Evolutionary conservation across 257 asterid species (phyloP).

Genomic region (Solanum pennellii): DNA sequence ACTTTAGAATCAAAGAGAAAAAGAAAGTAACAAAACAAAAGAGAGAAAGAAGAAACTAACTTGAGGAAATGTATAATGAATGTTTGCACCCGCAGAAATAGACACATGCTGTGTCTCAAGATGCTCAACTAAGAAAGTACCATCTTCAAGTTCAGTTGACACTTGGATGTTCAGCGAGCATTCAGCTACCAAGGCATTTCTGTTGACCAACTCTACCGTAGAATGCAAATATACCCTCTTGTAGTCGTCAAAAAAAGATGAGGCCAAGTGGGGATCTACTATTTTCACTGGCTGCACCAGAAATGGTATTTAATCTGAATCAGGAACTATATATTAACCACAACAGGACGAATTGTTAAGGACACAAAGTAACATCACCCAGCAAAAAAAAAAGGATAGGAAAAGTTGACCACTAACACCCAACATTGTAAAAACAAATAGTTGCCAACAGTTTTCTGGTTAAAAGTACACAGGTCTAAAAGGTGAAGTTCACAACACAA

Average conservation of each 20-base stretch:
- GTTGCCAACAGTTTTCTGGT: neutral
- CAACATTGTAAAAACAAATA: neutral
- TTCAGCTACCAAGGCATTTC: slow-evolving; percentile 42
- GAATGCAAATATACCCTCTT: slow-evolving; percentile 68
- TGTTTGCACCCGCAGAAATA: slow-evolving; percentile 50
- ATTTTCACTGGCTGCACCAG: slow-evolving; percentile 93
- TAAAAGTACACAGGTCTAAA: neutral
- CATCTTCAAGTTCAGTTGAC: slow-evolving; percentile 63
- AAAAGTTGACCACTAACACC: neutral
- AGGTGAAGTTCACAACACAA: neutral
- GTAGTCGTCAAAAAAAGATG: slow-evolving; percentile 63
- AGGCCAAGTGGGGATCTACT: slow-evolving; percentile 88
- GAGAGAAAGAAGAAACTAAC: slow-evolving; percentile 28
- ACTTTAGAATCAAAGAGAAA: neutral
- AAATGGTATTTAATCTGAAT: slow-evolving; percentile 8
- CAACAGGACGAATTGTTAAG: neutral
- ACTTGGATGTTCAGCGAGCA: slow-evolving; percentile 86
- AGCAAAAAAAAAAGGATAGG: neutral
- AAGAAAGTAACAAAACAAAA: neutral
- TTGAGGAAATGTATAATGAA: slow-evolving; percentile 74
- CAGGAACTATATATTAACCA: slow-evolving; percentile 6
- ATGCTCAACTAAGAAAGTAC: slow-evolving; percentile 50
- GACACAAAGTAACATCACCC: neutral
- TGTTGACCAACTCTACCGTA: slow-evolving; percentile 65
- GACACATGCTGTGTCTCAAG: slow-evolving; percentile 49